Percentiles rank a stretch among this genome's conserved stretches.
Conservation (phyloP, 768 basidiomycete genomes). For the Leccinellum luteum region DNA sequence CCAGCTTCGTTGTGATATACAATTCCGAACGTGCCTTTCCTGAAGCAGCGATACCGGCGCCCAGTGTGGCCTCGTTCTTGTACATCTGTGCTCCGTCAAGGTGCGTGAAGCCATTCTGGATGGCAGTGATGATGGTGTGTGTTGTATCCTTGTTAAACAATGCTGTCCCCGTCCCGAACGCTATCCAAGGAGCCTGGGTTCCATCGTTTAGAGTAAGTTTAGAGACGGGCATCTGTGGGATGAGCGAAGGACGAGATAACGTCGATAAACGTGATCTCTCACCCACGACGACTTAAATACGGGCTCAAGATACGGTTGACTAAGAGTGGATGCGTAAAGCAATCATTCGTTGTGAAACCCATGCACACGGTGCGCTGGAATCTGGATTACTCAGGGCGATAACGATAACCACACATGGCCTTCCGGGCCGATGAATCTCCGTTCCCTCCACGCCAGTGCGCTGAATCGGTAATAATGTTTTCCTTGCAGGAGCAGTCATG, state of each 20-base stretch:
- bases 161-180: conserved; percentile 62
- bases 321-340: not conserved
- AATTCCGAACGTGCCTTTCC: conserved; percentile 52
- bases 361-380: not conserved
- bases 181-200: conserved; percentile 50
- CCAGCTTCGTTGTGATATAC: conserved; percentile 62
- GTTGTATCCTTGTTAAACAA: conserved; percentile 45
- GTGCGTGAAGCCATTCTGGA: conserved; percentile 56
- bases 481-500: not conserved
- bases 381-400: not conserved
- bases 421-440: too few relatives aligned
- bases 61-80: conserved; percentile 52
- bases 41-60: conserved; percentile 47
- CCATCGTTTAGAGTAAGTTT: conserved; percentile 55
- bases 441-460: too few relatives aligned
- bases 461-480: not conserved
- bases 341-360: conserved; percentile 12
- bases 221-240: conserved; percentile 24
- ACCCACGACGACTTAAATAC: conserved; percentile 6
- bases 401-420: too few relatives aligned
- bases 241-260: conserved; percentile 6
- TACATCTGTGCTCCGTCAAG: conserved; percentile 66
- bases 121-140: conserved; percentile 40
- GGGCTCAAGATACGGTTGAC: conserved; percentile 6
- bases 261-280: not conserved